Conservation (phyloP, 1,284 basidiomycete species). For the Retiboletus flavoniger region DNA sequence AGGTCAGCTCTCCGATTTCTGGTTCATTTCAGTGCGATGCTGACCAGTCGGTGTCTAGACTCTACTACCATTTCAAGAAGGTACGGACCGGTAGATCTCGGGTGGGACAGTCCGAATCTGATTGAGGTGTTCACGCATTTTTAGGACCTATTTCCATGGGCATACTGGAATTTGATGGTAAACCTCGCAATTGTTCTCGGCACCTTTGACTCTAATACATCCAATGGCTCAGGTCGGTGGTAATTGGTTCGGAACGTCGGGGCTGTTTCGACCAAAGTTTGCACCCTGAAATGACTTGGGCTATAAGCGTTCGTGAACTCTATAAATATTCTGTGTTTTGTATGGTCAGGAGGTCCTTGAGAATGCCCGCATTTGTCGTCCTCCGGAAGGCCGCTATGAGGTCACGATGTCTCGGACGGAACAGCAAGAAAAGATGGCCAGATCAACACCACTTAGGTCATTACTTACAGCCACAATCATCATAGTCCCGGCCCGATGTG, state of each 20-base stretch:
- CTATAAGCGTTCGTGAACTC: neutral
- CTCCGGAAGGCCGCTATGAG: neutral
- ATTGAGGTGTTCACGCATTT: neutral
- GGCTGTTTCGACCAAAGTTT: constrained; percentile 49
- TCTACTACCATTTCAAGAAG: constrained; percentile 93
- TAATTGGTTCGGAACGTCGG: constrained; percentile 65
- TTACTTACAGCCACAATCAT: neutral
- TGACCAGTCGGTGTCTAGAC: constrained; percentile 36
- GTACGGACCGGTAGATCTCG: constrained; percentile 35
- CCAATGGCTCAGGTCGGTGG: constrained; percentile 51
- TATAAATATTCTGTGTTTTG: neutral
- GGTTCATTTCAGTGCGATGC: constrained; percentile 3
- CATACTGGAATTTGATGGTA: constrained; percentile 86
- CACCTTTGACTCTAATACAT: constrained; percentile 3
- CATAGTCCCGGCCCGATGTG: constrained; percentile 6
- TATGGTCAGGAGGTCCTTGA: neutral
- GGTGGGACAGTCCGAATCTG: neutral
- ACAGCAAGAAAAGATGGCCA: neutral
- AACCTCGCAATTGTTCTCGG: constrained; percentile 10
- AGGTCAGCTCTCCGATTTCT: constrained; percentile 40
- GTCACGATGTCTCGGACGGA: constrained; percentile 20
- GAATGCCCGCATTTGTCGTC: constrained; percentile 12
- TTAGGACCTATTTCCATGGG: constrained; percentile 82
- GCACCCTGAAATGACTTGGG: constrained; percentile 9
- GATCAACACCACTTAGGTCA: neutral